Evolutionary conservation across 176 grass and related monocot species (phyloP), one percentile per base, ranked within the genome.

Genomic region (Oryza rufipogon): DNA sequence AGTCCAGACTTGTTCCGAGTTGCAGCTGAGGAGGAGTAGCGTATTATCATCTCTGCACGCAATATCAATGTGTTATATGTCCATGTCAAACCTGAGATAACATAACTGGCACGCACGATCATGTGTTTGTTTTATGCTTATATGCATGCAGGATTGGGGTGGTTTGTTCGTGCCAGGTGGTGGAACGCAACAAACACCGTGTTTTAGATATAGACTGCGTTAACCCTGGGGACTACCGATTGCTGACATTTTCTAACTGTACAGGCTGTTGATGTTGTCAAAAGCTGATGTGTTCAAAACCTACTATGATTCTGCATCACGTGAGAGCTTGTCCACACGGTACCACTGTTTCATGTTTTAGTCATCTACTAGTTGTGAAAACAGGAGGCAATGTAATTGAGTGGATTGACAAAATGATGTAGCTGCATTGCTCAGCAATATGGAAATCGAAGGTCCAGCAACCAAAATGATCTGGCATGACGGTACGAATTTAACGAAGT

Each of bases 51-150:
- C 70, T 48, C 4, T 15, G 25, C 48, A 70, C 49, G 73, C 74
- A 84, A 74, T 46, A 6, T 23, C 58, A 63, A 63, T 63, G 54
- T 20, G 19, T 8, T 58, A 9, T 8, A 6, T 49, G 66, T 86
- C 66, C 17, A 81, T 56, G 34, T 89, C 88, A 68, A 33, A 48
- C 17, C 54, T 11, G 45, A 47, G 78, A 54, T 32, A 81, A 34
- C 52, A 63, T 80, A 73, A 69, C 81, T 74, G 76, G 63, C 87
- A 84, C 81, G 81, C 81, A 89, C 81, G 25, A 15, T 9, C 6
- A 4, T 44, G 5, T 12, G 20, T 4, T 71, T 85, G 33, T 44
- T 2, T 44, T 44, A 44, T 44, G 7, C 42, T 44, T 64, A 70
- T 71, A 65, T 73, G 19, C 17, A 69, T 77, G 34, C 22, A 45